phyloP scores from a whole-genome alignment of 345 rosid species.

The Mangifera indica region DNA sequence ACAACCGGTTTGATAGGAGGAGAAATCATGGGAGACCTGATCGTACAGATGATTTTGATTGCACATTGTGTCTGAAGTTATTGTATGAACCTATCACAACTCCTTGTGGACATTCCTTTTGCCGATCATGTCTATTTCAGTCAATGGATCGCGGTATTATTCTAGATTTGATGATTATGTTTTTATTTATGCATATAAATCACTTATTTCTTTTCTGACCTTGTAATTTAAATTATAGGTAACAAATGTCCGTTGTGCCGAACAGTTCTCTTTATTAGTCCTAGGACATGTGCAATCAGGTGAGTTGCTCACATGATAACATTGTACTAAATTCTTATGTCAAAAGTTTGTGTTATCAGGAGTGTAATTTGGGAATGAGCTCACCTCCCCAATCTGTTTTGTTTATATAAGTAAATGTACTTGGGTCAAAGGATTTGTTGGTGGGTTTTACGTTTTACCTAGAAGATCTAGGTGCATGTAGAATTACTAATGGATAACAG shows the following conservation, averaged over 20 bases:
- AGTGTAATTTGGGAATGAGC: constrained; percentile 4
- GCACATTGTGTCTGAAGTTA: constrained; percentile 88
- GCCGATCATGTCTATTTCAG: constrained; percentile 85
- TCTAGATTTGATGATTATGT: constrained; percentile 16
- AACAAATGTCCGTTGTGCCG: constrained; percentile 96
- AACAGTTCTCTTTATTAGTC: constrained; percentile 77
- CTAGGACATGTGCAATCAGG: constrained; percentile 89
- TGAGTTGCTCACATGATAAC: constrained; percentile 24
- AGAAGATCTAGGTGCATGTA: constrained; percentile 11
- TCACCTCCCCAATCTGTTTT: background rate
- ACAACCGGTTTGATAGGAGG: constrained; percentile 32
- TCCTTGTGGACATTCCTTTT: constrained; percentile 97
- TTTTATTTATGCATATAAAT: constrained; percentile 1
- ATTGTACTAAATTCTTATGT: constrained; percentile 2
- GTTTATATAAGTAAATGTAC: background rate
- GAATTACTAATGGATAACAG: background rate
- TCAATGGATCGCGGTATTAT: constrained; percentile 86
- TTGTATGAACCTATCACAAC: constrained; percentile 85
- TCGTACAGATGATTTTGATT: constrained; percentile 86
- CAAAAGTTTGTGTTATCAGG: background rate
- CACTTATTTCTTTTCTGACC: constrained; percentile 16
- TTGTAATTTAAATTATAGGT: constrained; percentile 44
- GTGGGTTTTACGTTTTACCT: constrained; percentile 4
- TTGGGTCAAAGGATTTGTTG: constrained; percentile 15
- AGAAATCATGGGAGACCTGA: constrained; percentile 50